A percentile compares a stretch with the other conserved stretches of the same genome.
phyloP scores from a whole-genome alignment of 768 basidiomycete species.

The Termitomyces sp. region DNA sequence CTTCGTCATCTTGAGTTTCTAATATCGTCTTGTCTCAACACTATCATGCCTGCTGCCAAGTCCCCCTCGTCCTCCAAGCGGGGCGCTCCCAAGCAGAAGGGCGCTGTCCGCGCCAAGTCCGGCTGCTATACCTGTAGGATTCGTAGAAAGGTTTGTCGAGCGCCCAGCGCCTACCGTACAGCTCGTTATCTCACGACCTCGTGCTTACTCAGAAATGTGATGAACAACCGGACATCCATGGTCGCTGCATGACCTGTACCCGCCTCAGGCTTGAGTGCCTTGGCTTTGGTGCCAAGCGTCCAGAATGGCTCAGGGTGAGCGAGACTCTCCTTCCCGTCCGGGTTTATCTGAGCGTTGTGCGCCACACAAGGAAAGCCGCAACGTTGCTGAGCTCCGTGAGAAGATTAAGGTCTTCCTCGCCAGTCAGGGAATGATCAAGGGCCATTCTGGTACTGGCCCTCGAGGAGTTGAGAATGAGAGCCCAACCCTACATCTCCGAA shows the following conservation, averaged over 20 bases:
- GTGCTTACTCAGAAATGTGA: constrained; percentile 68
- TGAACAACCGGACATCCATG: constrained; percentile 57
- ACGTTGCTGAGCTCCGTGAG: constrained; percentile 64
- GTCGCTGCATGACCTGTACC: constrained; percentile 69
- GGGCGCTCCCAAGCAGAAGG: constrained; percentile 70
- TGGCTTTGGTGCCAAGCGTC: constrained; percentile 81
- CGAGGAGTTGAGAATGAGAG: constrained; percentile 53
- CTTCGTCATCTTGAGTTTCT: constrained; percentile 1
- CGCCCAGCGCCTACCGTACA: constrained; percentile 6
- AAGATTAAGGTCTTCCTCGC: constrained; percentile 78
- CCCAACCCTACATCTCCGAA: constrained; percentile 47
- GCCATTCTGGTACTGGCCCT: constrained; percentile 69
- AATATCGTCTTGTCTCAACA: constrained; percentile 9
- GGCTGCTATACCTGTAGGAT: constrained; percentile 89
- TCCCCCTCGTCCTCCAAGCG: constrained; percentile 35
- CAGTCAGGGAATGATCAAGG: constrained; percentile 86
- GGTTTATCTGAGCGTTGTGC: constrained; percentile 6
- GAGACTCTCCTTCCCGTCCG: neutral
- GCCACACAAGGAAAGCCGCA: constrained; percentile 54
- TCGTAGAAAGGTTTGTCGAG: constrained; percentile 63
- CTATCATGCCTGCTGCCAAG: constrained; percentile 35
- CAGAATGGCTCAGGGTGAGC: constrained; percentile 80
- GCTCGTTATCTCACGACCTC: constrained; percentile 15
- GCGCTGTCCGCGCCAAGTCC: constrained; percentile 79
- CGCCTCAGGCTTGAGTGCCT: constrained; percentile 82